Evolutionary conservation across 805 yeast genomes (phyloP).

Genomic region (Monosporozyma aerobia): DNA sequence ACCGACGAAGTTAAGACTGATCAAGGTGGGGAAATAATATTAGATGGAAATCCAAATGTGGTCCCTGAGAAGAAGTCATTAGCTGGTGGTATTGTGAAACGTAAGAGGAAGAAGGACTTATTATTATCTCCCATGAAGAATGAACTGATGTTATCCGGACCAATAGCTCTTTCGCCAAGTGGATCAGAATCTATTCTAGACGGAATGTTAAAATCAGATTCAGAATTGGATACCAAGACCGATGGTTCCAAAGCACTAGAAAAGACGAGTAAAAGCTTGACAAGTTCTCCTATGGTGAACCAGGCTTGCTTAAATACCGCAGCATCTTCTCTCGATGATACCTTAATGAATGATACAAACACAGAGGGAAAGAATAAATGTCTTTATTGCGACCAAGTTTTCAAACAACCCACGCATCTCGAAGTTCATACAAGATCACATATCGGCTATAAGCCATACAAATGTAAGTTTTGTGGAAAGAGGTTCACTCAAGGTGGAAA

Average conservation of each 20-base stretch:
- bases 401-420: constrained; percentile 83
- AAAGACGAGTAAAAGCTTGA: background rate
- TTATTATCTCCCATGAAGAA: background rate
- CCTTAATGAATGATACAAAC: background rate
- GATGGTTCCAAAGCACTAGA: background rate
- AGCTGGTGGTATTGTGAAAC: constrained; percentile 75
- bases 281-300: background rate
- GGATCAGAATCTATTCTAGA: background rate
- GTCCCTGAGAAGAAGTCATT: constrained; percentile 39
- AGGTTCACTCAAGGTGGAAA: constrained; percentile 88
- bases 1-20: constrained; percentile 55
- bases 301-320: background rate
- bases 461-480: constrained; percentile 69
- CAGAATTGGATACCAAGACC: background rate
- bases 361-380: constrained; percentile 37
- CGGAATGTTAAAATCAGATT: background rate
- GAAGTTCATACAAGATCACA: constrained; percentile 86
- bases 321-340: background rate
- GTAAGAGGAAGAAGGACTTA: constrained; percentile 26
- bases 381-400: constrained; percentile 67
- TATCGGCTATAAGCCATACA: constrained; percentile 77
- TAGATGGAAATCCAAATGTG: constrained; percentile 39
- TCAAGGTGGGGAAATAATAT: constrained; percentile 57
- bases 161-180: background rate
- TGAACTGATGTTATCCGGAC: background rate